Evolutionary conservation across 2,329 filamentous ascomycete species (phyloP).

Genomic region (Aspergillus eucalypticola): DNA sequence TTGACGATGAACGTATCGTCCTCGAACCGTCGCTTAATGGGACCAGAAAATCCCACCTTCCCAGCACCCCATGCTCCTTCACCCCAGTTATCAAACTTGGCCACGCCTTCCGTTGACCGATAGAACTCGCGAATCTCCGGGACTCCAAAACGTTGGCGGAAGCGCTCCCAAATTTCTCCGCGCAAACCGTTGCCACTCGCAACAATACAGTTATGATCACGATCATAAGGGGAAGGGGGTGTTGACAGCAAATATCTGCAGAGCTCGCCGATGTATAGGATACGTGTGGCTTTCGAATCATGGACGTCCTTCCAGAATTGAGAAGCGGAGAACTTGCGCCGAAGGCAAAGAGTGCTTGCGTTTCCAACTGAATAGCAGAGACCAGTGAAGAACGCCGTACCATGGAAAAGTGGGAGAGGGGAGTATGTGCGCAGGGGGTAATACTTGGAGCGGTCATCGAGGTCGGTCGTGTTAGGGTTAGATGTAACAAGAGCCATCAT

Average conservation of each 20-base stretch:
- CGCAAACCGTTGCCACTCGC: constrained; percentile 52
- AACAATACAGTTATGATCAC: constrained; percentile 46
- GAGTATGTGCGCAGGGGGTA: constrained; percentile 50
- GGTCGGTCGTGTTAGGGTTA: constrained; percentile 39
- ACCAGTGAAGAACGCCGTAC: constrained; percentile 50
- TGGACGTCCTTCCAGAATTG: constrained; percentile 50
- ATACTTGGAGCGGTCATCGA: constrained; percentile 43
- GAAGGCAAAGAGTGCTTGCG: constrained; percentile 45
- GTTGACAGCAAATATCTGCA: constrained; percentile 51
- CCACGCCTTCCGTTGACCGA: constrained; percentile 49
- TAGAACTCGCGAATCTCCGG: constrained; percentile 53
- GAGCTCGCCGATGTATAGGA: constrained; percentile 52
- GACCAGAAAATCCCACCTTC: constrained; percentile 47
- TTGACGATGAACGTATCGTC: constrained; percentile 46
- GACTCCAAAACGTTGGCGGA: constrained; percentile 46
- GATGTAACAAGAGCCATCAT: constrained; percentile 41
- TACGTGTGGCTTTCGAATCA: constrained; percentile 45
- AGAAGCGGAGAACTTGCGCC: constrained; percentile 49
- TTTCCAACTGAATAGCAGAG: constrained; percentile 45
- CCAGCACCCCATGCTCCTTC: constrained; percentile 45
- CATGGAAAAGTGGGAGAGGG: constrained; percentile 52
- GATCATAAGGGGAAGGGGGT: constrained; percentile 48
- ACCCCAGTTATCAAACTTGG: constrained; percentile 49
- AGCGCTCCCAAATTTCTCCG: constrained; percentile 51
- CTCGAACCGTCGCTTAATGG: constrained; percentile 43